These are phyloP conservation scores for Linnemannia elongata DNA, from an alignment of 192 early-diverging fungal species.

Conservation along the genomic window DNA sequence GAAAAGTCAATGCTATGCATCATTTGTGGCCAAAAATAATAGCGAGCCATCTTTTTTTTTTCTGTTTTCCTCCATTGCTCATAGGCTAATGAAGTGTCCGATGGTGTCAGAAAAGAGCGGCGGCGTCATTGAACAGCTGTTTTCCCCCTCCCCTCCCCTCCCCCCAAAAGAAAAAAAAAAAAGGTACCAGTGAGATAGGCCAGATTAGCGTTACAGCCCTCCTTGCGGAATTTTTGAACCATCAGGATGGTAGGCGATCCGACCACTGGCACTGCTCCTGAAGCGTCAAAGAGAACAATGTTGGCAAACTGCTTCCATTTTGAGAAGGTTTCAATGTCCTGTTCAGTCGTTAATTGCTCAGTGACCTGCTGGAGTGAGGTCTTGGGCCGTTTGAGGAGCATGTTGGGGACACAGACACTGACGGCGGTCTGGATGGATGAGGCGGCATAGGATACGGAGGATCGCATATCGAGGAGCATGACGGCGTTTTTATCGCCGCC, in stretches of 20 bases:
- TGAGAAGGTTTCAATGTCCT: constrained; percentile 60
- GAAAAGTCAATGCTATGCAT: neutral
- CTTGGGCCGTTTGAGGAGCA: constrained; percentile 75
- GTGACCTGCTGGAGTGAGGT: constrained; percentile 76
- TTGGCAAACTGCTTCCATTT: constrained; percentile 68
- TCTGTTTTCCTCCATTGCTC: neutral
- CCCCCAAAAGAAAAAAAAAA: neutral
- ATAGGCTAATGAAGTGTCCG: neutral
- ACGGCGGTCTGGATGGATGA: constrained; percentile 70
- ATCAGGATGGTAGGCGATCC: constrained; percentile 66
- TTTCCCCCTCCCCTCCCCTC: neutral
- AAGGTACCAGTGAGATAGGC: constrained; percentile 62
- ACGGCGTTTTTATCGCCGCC: constrained; percentile 43
- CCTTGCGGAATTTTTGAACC: constrained; percentile 71
- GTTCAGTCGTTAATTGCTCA: constrained; percentile 67
- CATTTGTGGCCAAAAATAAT: neutral
- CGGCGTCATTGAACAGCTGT: neutral
- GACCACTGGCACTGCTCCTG: constrained; percentile 62
- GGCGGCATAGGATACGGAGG: constrained; percentile 66
- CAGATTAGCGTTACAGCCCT: constrained; percentile 62
- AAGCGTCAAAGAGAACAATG: constrained; percentile 79
- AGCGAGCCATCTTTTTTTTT: neutral
- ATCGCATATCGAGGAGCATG: constrained; percentile 80
- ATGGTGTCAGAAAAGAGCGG: constrained; percentile 2
- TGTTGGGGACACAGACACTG: constrained; percentile 79